Evolutionary conservation across 768 basidiomycete species (phyloP), one percentile per base, ranked within the genome.

Genomic region (Inosperma sp.): DNA sequence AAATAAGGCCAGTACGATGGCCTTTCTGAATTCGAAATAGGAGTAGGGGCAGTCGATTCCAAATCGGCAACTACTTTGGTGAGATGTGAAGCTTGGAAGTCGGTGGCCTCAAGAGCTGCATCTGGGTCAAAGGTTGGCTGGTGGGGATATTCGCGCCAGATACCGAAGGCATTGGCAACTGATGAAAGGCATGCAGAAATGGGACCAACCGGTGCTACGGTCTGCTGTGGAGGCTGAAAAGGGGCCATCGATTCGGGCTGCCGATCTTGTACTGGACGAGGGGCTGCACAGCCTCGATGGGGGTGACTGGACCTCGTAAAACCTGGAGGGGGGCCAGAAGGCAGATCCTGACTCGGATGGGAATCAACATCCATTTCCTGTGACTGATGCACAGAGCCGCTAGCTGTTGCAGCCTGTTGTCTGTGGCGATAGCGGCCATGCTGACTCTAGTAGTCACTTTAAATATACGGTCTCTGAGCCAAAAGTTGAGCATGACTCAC

Each of bases 91-190:
- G 6, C 12, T n/a, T 19, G 50, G 23, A 36, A 59, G 54, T 62
- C 10, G 58, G 34, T 45, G 51, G 47, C 17, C 56, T 48, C 9
- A 61, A 46, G 41, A 31, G 8, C 31, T 26, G 17, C 7, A 31
- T 66, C 62, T 1, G 65, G 65, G 44, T 65, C 65, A 39, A 42
- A 52, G 2, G 58, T 58, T 2, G 62, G 65, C 4, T 55, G 52
- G 10, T 51, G 47, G 3, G 48, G 51, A 33, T 65, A 66, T 4
- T 57, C 51, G 3, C 65, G 21, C 22, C 48, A 57, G 2, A 65
- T 43, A 1, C 62, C 54, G 54, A 63, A 63, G 19, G 43, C 26
- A 29, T 44, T 46, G 14, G 41, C 22, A 17, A 37, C 31, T 16
- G 51, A 23, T 10, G 35, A n/a, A 23, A 52, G 33, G 23, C 30